These are phyloP conservation scores for Mrakia frigida DNA, from an alignment of 768 basidiomycete species.

Conservation along the genomic window DNA sequence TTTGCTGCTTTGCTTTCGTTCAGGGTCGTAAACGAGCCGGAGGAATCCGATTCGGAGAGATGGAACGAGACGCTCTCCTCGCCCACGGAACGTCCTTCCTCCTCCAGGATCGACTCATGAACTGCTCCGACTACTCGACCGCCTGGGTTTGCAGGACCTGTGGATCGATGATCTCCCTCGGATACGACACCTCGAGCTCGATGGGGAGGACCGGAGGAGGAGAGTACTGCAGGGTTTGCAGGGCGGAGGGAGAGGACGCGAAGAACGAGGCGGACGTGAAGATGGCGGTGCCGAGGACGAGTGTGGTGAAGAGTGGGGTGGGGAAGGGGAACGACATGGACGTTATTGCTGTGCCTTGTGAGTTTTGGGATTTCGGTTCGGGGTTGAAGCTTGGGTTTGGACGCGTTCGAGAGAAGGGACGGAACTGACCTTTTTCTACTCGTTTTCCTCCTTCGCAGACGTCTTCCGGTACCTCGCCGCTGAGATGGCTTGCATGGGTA, in stretches of 20 bases:
- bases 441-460: constrained; percentile 32
- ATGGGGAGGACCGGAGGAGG: constrained; percentile 58
- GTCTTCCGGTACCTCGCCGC: constrained; percentile 49
- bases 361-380: neutral
- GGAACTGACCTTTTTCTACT: neutral
- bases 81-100: constrained; percentile 98
- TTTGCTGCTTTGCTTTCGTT: constrained; percentile 15
- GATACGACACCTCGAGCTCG: constrained; percentile 74
- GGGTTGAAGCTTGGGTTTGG: neutral
- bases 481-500: constrained; percentile 98
- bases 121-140: constrained; percentile 98
- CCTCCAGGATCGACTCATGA: constrained; percentile 97
- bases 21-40: constrained; percentile 97
- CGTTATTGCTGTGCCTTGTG: constrained; percentile 86
- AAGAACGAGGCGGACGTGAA: constrained; percentile 60
- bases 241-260: constrained; percentile 59
- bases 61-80: constrained; percentile 98
- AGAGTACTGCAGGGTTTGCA: constrained; percentile 94
- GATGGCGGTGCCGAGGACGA: constrained; percentile 60
- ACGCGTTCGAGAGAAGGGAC: neutral
- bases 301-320: constrained; percentile 58
- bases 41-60: constrained; percentile 98
- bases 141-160: constrained; percentile 98
- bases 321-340: constrained; percentile 58
- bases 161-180: constrained; percentile 89